Base-by-base conservation (phyloP, 2,329 filamentous ascomycete species). In the Fusarium hostae region DNA sequence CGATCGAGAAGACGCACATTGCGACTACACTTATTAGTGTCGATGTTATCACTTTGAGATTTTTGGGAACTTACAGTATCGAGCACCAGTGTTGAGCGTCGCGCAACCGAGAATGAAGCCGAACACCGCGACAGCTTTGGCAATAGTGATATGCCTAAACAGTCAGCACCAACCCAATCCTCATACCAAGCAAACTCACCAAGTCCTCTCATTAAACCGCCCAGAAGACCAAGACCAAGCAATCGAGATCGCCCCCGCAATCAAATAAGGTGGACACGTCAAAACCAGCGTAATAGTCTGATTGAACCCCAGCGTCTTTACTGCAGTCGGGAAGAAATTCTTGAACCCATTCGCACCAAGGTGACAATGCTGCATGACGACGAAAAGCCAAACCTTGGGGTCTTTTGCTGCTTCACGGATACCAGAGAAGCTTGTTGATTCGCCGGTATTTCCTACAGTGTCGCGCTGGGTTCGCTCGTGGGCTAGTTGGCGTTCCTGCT, bases 331-430 rank as follows among this genome's bases (percentile, higher is more conserved):
- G 4, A 76, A 75, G 39, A 77, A 75, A 20, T 78, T 78, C 67
- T 86, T 82, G 71, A 84, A 84, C 2, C 82, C 81, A 45, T 84
- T 84, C 18, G 84, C 84, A 2, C 83, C 83, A 32, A 86, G 75
- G 72, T 86, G 84, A 66, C 86, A 82, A 72, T 86, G 86, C 65
- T 86, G 83, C 83, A 86, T 86, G 52, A 85, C 77, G 5, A 81
- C 81, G 43, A 87, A 83, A 2, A 87, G 72, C 81, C 84, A 87
- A 3, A 85, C 79, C 32, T 83, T 81, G 50, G 82, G 83, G 59
- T 87, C 86, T 9, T 73, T 76, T 11, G 78, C 76, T 6, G 85
- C 85, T 54, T 84, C 79, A 20, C 79, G 76, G 13, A 86, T 80
- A n/a, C 85, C 85, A 8, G 76, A 78, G 79, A 77, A 83, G 16